phyloP scores from a whole-genome alignment of 129 eudicot genomes.

The Flaveria sonorensis region DNA sequence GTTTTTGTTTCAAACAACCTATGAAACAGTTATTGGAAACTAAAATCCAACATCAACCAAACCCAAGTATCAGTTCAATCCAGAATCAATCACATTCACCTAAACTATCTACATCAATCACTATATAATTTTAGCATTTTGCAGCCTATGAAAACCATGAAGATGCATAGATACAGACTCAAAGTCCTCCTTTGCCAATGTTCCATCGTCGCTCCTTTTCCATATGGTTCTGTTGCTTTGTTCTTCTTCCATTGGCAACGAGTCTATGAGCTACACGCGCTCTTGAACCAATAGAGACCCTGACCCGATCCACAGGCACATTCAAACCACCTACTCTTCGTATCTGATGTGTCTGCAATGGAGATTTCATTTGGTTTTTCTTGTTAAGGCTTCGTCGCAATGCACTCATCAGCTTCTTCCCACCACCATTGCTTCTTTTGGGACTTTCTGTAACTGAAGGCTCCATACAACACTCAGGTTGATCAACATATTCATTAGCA shows the following conservation, averaged over 20 bases:
- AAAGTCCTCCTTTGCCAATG: conserved; percentile 48
- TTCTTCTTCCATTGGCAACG: conserved; percentile 61
- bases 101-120: conserved; percentile 36
- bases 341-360: conserved; percentile 46
- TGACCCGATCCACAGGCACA: conserved; percentile 78
- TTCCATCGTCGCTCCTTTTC: conserved; percentile 97
- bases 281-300: conserved; percentile 83
- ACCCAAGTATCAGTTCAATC: conserved; percentile 14
- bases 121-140: background rate
- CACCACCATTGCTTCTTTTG: conserved; percentile 46
- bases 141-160: background rate
- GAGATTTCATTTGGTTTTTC: conserved; percentile 56
- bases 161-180: background rate
- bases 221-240: conserved; percentile 57
- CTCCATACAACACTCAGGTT: conserved; percentile 38
- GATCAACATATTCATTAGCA: conserved; percentile 25
- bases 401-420: conserved; percentile 47
- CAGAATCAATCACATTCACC: conserved; percentile 28
- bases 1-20: conserved; percentile 5
- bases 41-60: conserved; percentile 7
- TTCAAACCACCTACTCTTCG: conserved; percentile 57
- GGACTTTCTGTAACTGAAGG: conserved; percentile 53
- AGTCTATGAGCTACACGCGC: conserved; percentile 66
- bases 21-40: background rate
- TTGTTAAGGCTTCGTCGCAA: conserved; percentile 68